These are phyloP conservation scores for Incumbomyces delicatus DNA, from an alignment of 2,329 filamentous ascomycete species.

Conservation along the genomic window DNA sequence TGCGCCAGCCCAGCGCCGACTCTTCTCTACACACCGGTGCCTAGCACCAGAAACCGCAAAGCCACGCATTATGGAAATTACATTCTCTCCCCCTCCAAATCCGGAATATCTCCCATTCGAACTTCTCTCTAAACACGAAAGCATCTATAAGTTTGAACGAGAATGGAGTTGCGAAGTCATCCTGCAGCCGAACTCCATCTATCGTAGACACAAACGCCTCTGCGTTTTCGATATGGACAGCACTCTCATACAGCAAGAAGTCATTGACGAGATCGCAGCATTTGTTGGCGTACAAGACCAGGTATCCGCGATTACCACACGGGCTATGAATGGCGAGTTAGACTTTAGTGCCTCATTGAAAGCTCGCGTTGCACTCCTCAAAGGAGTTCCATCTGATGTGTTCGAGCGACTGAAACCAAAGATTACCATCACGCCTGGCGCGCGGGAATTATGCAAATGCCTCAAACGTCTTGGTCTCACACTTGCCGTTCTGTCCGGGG, in stretches of 20 bases:
- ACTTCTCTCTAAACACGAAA: slow-evolving; percentile 69
- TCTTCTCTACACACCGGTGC: slow-evolving; percentile 38
- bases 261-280: slow-evolving; percentile 88
- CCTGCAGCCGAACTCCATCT: slow-evolving; percentile 63
- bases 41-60: slow-evolving; percentile 30
- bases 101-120: slow-evolving; percentile 44
- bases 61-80: slow-evolving; percentile 44
- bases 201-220: slow-evolving; percentile 69
- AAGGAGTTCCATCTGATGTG: slow-evolving; percentile 67
- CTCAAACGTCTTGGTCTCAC: slow-evolving; percentile 73
- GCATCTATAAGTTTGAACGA: slow-evolving; percentile 72
- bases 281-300: slow-evolving; percentile 71
- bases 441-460: slow-evolving; percentile 60
- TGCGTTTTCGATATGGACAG: slow-evolving; percentile 99
- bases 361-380: slow-evolving; percentile 69
- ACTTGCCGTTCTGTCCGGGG: slow-evolving; percentile 83
- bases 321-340: slow-evolving; percentile 91
- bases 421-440: slow-evolving; percentile 74
- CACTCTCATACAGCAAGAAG: slow-evolving; percentile 92
- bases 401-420: slow-evolving; percentile 67
- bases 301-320: slow-evolving; percentile 78
- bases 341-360: slow-evolving; percentile 80
- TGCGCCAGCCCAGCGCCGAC: slow-evolving; percentile 34
- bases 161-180: slow-evolving; percentile 84
- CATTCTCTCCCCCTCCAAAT: slow-evolving; percentile 41